These are phyloP conservation scores for Cyphellophora europaea DNA, from an alignment of 2,329 filamentous ascomycete species.

Conservation along the genomic window DNA sequence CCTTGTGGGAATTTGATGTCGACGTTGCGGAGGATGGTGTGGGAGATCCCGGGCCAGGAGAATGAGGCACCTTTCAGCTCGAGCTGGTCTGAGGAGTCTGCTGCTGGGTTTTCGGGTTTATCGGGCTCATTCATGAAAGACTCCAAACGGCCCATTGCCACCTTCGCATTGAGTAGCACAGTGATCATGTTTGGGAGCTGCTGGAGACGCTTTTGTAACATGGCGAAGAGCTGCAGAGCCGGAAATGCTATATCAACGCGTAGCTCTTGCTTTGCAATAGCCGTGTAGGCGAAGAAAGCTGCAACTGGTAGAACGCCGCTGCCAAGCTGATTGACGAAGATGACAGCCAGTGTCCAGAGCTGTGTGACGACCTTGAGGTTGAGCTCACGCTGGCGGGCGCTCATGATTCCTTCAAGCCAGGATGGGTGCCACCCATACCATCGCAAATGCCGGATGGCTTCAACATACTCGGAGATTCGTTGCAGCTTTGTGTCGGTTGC, in stretches of 20 bases:
- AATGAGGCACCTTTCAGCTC: conserved; percentile 60
- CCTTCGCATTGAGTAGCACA: conserved; percentile 68
- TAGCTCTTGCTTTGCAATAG: conserved; percentile 57
- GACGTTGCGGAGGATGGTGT: conserved; percentile 46
- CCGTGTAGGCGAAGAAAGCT: conserved; percentile 73
- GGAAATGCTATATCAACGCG: conserved; percentile 80
- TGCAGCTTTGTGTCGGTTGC: conserved; percentile 73
- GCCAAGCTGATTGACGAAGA: conserved; percentile 60
- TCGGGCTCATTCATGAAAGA: conserved; percentile 80
- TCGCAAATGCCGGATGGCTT: conserved; percentile 69
- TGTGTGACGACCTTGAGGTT: conserved; percentile 54
- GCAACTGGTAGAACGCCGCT: conserved; percentile 70
- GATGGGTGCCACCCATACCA: conserved; percentile 77
- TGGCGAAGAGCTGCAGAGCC: conserved; percentile 67
- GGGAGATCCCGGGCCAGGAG: conserved; percentile 63
- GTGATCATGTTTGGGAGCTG: conserved; percentile 69
- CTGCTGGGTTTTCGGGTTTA: conserved; percentile 56
- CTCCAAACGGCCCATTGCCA: conserved; percentile 73
- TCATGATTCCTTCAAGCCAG: conserved; percentile 63
- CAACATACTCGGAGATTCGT: conserved; percentile 75
- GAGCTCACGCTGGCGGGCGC: conserved; percentile 59
- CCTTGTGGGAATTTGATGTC: conserved; percentile 46
- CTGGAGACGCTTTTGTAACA: conserved; percentile 64
- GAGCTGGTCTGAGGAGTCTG: conserved; percentile 30
- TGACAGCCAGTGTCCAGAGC: conserved; percentile 54